Base-by-base conservation (phyloP, 331 rosid genomes). In the Malus hybrid region DNA sequence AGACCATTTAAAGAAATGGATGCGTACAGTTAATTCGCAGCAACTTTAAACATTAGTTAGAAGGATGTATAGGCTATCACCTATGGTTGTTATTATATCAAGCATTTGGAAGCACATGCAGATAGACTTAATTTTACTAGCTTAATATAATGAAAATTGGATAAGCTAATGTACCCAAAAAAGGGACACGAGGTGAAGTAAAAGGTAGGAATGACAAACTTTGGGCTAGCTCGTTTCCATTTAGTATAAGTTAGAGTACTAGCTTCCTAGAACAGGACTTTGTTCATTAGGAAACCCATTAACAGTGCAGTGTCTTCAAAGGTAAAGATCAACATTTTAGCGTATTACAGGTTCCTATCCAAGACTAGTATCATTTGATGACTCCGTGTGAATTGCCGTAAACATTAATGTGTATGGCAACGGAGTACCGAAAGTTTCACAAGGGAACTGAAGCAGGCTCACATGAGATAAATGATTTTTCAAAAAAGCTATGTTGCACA, bases 311-410 rank as follows among this genome's bases (percentile, higher is more conserved):
- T 6, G n/a, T 28, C n/a, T 10, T 5, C 28, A 6, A 50, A 52
- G 15, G 29, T 28, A 18, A 70, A 28, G 63, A 50, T 30, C 74
- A 11, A 52, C 5, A 16, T 60, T 69, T 68, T 14, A 20, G 56
- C 16, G 18, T 57, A 42, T 42, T 42, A 42, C 48, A 60, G 29
- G 48, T 77, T 57, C 68, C 70, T 69, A 63, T 57, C 74, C 8
- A 69, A 61, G 70, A 53, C 39, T 62, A 50, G n/a, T 33, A 22
- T 22, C 64, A 75, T 75, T 52, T 63, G 75, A 70, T 28, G 13
- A 71, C 39, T 52, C 71, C 52, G 50, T 50, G 10, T 63, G 52
- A 64, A 64, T 30, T 55, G 32, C 78, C 52, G 48, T 42, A 42
- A 10, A 42, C 1, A 42, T 42, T 12, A 29, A 70, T 46, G 48